A percentile compares a stretch with the other conserved stretches of the same genome.
phyloP scores from a whole-genome alignment of 495 filamentous ascomycete genomes.

The Daldinia decipiens region DNA sequence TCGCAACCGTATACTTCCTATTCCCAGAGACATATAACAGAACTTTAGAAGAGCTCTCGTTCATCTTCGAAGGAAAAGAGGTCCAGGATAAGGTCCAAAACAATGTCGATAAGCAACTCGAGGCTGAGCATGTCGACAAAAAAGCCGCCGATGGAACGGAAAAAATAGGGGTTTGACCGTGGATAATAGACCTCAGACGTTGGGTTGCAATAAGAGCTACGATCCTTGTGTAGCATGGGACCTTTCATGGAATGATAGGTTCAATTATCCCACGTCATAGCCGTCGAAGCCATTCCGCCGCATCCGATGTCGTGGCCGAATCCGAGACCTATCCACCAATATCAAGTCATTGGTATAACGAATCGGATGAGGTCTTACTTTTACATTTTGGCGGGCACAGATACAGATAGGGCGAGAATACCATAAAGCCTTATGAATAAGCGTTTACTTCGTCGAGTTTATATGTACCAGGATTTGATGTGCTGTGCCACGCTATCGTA shows the following conservation, averaged over 20 bases:
- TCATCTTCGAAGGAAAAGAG: conserved; percentile 56
- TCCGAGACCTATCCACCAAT: background rate
- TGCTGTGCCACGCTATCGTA: no score
- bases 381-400: background rate
- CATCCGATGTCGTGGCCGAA: background rate
- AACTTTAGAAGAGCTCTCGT: conserved; percentile 58
- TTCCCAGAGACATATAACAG: conserved; percentile 70
- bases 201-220: background rate
- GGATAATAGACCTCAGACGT: background rate
- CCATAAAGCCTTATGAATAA: background rate
- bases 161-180: conserved; percentile 16
- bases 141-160: background rate
- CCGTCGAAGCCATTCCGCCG: background rate
- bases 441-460: background rate
- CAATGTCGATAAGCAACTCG: conserved; percentile 51
- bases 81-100: conserved; percentile 49
- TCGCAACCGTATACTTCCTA: conserved; percentile 65
- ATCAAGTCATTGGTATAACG: background rate
- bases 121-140: conserved; percentile 36
- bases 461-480: background rate
- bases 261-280: background rate
- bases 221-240: background rate
- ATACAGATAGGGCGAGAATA: background rate
- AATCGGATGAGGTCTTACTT: background rate
- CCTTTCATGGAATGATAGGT: background rate